Conservation (phyloP, 768 basidiomycete genomes). For the Brasilioporus rufonigricans region DNA sequence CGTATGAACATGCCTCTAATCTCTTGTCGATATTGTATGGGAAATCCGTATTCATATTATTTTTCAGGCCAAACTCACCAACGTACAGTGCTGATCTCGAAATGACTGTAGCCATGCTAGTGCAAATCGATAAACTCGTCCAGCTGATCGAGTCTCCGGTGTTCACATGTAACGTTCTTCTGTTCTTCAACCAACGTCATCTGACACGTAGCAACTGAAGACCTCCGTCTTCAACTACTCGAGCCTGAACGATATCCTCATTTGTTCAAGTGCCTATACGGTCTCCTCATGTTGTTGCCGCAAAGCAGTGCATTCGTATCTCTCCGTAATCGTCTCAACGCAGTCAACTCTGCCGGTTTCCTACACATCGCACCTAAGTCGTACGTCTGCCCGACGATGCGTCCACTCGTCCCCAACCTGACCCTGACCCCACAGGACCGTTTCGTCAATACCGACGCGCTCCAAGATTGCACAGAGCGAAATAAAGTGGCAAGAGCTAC, state of each 20-base stretch:
- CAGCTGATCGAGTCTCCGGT: constrained; percentile 98
- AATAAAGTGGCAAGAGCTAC: constrained; percentile 96
- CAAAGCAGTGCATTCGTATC: constrained; percentile 97
- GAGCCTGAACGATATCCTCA: constrained; percentile 97
- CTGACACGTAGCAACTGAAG: constrained; percentile 34
- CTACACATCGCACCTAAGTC: constrained; percentile 85
- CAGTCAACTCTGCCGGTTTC: constrained; percentile 94
- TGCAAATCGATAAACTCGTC: constrained; percentile 97
- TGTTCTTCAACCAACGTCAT: not conserved
- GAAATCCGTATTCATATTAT: not conserved
- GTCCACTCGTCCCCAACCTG: not conserved
- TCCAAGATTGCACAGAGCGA: constrained; percentile 83
- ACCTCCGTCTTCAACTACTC: constrained; percentile 87
- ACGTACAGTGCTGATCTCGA: constrained; percentile 84
- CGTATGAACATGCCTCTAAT: constrained; percentile 98
- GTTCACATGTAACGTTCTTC: constrained; percentile 76
- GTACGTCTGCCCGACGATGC: constrained; percentile 42
- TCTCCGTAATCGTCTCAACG: constrained; percentile 88
- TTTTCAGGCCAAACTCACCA: not conserved
- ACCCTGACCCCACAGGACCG: constrained; percentile 32
- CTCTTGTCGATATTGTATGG: constrained; percentile 91
- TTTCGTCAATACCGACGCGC: constrained; percentile 47
- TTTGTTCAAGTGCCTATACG: constrained; percentile 97
- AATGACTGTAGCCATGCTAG: constrained; percentile 90
- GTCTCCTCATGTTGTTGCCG: constrained; percentile 93